A percentile compares a stretch with the other conserved stretches of the same genome.
phyloP scores from a whole-genome alignment of 2,329 filamentous ascomycete species.

The Dactylonectria macrodidyma region DNA sequence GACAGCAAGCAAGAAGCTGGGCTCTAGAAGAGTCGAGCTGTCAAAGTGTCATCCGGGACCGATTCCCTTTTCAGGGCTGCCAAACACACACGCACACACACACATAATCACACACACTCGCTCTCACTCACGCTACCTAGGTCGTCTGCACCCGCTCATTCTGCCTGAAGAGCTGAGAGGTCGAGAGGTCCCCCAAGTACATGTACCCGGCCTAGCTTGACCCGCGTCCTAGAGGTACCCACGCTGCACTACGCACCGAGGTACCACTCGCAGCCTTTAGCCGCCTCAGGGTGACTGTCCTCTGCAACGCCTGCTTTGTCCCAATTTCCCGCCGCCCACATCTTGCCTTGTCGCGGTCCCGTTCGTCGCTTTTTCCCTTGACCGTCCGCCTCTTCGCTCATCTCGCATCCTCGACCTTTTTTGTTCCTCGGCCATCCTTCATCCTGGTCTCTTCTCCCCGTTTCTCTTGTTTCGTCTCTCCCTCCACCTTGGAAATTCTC shows the following conservation, averaged over 20 bases:
- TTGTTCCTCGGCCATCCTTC: constrained; percentile 8
- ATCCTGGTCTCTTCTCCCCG: background rate
- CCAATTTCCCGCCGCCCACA: constrained; percentile 36
- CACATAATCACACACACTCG: too few species aligned
- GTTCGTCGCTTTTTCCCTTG: constrained; percentile 21
- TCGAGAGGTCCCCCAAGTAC: constrained; percentile 7
- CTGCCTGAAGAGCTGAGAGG: constrained; percentile 10
- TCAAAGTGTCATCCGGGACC: background rate
- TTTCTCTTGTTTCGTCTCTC: constrained; percentile 4
- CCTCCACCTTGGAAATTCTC: constrained; percentile 29
- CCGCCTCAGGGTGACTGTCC: constrained; percentile 40
- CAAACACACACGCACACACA: background rate
- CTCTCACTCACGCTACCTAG: background rate
- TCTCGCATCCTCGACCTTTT: constrained; percentile 25
- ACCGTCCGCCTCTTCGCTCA: constrained; percentile 10
- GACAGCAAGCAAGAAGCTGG: background rate
- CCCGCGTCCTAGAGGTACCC: constrained; percentile 19
- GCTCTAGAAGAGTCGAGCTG: background rate
- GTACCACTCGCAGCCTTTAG: constrained; percentile 22
- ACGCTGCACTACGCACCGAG: constrained; percentile 12
- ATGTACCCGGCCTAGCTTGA: constrained; percentile 11
- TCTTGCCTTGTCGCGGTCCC: constrained; percentile 20
- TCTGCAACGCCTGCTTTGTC: constrained; percentile 41
- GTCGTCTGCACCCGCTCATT: background rate
- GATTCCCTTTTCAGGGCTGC: background rate